Evolutionary conservation across 352 stramenopile genomes (phyloP).

Genomic region (Blastocystis sp.): DNA sequence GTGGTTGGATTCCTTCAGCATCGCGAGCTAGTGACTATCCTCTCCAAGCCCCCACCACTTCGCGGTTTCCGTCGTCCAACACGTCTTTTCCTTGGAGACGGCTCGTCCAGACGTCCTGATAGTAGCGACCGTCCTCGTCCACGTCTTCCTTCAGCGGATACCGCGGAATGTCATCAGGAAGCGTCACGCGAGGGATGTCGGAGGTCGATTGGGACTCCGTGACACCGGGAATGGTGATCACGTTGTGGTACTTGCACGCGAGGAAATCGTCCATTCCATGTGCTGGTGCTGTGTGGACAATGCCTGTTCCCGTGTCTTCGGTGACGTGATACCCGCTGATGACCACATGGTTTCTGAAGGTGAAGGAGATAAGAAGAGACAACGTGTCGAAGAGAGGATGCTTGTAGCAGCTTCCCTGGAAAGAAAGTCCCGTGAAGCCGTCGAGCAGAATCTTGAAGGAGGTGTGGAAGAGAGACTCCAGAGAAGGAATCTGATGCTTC

Average conservation of each 20-base stretch:
- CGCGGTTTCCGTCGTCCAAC: conserved; percentile 76
- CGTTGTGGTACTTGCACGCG: conserved; percentile 48
- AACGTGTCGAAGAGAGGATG: conserved; percentile 45
- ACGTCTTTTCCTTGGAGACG: conserved; percentile 77
- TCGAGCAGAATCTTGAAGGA: not conserved
- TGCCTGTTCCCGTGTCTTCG: conserved; percentile 85
- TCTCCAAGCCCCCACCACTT: conserved; percentile 75
- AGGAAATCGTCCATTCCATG: conserved; percentile 90
- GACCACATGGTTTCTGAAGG: conserved; percentile 63
- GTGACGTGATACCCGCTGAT: conserved; percentile 91
- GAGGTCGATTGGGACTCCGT: not conserved
- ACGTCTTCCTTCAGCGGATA: not conserved
- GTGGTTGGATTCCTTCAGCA: not conserved
- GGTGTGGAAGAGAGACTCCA: not conserved
- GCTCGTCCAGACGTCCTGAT: conserved; percentile 59
- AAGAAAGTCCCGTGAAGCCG: not conserved
- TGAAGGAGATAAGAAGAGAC: not conserved
- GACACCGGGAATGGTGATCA: conserved; percentile 7
- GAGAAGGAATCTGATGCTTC: not conserved
- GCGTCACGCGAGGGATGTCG: not conserved
- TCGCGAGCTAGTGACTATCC: not conserved
- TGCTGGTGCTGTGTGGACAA: conserved; percentile 94
- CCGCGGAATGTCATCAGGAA: not conserved
- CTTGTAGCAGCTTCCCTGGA: not conserved
- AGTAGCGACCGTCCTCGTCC: not conserved